Conservation (phyloP, 208 protist species). For the Leishmania amazonensis region DNA sequence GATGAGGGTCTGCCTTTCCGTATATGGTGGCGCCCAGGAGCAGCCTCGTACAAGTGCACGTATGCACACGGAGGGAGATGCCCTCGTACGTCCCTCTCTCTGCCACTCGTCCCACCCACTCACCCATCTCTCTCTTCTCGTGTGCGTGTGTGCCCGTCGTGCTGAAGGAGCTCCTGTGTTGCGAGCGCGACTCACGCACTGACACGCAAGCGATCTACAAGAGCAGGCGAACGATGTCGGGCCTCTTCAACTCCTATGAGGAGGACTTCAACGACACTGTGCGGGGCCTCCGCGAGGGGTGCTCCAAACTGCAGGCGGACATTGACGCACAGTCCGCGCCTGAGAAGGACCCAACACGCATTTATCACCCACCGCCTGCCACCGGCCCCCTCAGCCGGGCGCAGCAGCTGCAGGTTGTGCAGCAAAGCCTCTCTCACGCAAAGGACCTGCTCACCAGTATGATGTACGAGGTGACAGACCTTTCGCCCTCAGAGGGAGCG, state of each 20-base stretch:
- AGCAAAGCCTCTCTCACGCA: conserved; percentile 49
- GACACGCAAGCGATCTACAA: not conserved
- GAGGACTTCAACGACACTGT: conserved; percentile 63
- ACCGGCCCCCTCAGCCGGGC: conserved; percentile 53
- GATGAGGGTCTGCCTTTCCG: not conserved
- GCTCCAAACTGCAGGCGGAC: conserved; percentile 29
- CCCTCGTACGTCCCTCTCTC: not conserved
- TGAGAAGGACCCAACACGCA: conserved; percentile 21
- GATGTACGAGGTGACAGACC: conserved; percentile 66
- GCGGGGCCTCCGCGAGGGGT: conserved; percentile 28
- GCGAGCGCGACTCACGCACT: not conserved
- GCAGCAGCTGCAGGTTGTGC: conserved; percentile 42
- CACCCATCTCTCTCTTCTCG: not conserved
- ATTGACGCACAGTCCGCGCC: conserved; percentile 36
- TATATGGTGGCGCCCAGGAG: not conserved
- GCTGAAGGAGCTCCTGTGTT: not conserved
- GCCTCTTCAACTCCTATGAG: conserved; percentile 68
- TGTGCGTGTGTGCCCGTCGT: not conserved
- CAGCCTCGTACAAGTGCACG: not conserved
- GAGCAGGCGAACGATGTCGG: conserved; percentile 31
- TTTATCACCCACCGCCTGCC: conserved; percentile 52
- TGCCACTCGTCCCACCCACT: not conserved
- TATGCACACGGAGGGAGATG: not conserved
- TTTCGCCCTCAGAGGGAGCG: conserved; percentile 22
- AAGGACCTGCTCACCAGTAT: conserved; percentile 75